Conservation (phyloP, 352 stramenopile species). For the Globisporangium canariense region DNA sequence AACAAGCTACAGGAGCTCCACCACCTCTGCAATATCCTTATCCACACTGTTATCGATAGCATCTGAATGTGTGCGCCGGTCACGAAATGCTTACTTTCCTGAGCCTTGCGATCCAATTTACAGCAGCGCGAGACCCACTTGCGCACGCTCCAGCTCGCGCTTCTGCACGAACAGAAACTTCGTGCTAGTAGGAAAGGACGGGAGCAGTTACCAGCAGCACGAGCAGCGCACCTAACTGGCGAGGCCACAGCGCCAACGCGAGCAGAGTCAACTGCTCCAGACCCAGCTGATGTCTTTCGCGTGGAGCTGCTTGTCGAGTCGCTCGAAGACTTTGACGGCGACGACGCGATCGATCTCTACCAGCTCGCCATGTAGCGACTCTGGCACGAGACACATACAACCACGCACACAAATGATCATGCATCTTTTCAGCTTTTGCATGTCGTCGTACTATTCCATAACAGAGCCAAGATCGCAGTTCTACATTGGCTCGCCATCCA, state of each 20-base stretch:
- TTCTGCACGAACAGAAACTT: conserved; percentile 33
- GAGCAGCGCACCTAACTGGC: neutral
- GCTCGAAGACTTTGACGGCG: neutral
- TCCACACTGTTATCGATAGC: neutral
- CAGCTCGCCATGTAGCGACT: conserved; percentile 16
- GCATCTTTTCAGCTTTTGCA: neutral
- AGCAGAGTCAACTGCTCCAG: neutral
- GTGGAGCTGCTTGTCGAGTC: conserved; percentile 1
- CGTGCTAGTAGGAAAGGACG: neutral
- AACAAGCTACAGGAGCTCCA: conserved; percentile 53
- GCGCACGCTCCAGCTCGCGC: conserved; percentile 49
- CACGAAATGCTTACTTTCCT: neutral
- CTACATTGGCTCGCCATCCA: conserved; percentile 21
- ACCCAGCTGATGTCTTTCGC: neutral
- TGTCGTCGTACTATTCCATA: neutral
- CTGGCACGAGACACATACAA: neutral
- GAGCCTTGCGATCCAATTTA: conserved; percentile 15
- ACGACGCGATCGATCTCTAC: conserved; percentile 14
- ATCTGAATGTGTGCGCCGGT: conserved; percentile 3
- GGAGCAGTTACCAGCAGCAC: neutral
- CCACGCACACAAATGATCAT: neutral
- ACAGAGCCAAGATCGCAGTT: neutral
- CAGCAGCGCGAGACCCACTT: conserved; percentile 60
- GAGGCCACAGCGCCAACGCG: neutral
- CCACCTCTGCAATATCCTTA: conserved; percentile 68